phyloP scores from a whole-genome alignment of 805 yeast species.

The Candida pseudoglaebosa region DNA sequence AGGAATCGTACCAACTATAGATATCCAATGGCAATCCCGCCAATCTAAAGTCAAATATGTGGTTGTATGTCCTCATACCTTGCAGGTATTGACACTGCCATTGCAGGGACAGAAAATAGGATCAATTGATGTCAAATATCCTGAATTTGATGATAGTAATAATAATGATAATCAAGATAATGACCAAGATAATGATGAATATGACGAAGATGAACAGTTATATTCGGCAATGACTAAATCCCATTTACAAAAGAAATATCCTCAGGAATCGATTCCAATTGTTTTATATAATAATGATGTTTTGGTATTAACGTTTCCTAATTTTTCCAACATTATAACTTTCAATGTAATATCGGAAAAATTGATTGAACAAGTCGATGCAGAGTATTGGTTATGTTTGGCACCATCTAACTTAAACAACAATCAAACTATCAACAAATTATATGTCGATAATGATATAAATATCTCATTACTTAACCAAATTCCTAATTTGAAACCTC shows the following conservation, averaged over 20 bases:
- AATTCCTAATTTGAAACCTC: conserved; percentile 45
- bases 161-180: conserved; percentile 11
- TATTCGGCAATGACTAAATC: conserved; percentile 31
- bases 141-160: conserved; percentile 8
- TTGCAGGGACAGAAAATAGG: conserved; percentile 11
- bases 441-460: conserved; percentile 12
- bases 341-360: conserved; percentile 25
- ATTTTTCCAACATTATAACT: conserved; percentile 32
- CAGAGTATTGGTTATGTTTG: conserved; percentile 25
- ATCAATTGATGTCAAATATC: conserved; percentile 8
- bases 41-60: conserved; percentile 21
- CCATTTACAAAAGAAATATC: conserved; percentile 19
- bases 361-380: conserved; percentile 14
- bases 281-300: conserved; percentile 6
- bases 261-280: conserved; percentile 21
- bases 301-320: conserved; percentile 27
- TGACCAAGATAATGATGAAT: conserved; percentile 28
- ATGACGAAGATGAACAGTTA: conserved; percentile 49
- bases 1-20: conserved; percentile 26
- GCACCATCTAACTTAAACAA: conserved; percentile 37
- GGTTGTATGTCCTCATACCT: conserved; percentile 26
- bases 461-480: conserved; percentile 4
- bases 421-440: conserved; percentile 21
- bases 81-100: conserved; percentile 17
- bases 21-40: conserved; percentile 16